Conservation (phyloP, 129 eudicot species). For the Flaveria ramosissima region DNA sequence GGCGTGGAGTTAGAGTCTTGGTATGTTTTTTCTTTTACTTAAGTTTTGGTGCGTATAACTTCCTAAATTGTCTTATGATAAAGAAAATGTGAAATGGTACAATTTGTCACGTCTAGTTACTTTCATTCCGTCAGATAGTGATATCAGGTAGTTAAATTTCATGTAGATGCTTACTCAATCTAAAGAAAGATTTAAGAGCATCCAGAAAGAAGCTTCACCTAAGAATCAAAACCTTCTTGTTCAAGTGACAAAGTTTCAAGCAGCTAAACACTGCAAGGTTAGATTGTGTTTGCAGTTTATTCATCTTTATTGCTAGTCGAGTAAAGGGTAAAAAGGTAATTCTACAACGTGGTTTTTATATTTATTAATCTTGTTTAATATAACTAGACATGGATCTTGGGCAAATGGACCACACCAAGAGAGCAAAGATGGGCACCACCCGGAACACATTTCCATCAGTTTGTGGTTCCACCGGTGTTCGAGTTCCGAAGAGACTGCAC, state of each 20-base stretch:
- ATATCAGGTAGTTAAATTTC: background rate
- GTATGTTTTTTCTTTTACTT: conserved; percentile 34
- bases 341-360: background rate
- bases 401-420: conserved; percentile 85
- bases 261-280: conserved; percentile 82
- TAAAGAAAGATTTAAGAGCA: conserved; percentile 62
- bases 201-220: conserved; percentile 68
- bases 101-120: too few relatives aligned
- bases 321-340: conserved; percentile 3
- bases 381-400: conserved; percentile 76
- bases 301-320: conserved; percentile 17
- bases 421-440: conserved; percentile 84
- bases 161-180: conserved; percentile 79
- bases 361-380: conserved; percentile 1
- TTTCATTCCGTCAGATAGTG: too few relatives aligned
- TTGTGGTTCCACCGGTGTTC: conserved; percentile 88
- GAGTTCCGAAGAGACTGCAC: conserved; percentile 83
- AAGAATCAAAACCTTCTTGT: conserved; percentile 56
- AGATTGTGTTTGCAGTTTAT: background rate
- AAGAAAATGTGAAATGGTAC: background rate
- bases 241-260: conserved; percentile 73
- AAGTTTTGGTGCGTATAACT: background rate
- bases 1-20: conserved; percentile 63
- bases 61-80: background rate
- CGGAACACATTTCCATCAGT: conserved; percentile 91